Conservation (phyloP, 2,329 filamentous ascomycete genomes). For the Tricladium varicosporioides region DNA sequence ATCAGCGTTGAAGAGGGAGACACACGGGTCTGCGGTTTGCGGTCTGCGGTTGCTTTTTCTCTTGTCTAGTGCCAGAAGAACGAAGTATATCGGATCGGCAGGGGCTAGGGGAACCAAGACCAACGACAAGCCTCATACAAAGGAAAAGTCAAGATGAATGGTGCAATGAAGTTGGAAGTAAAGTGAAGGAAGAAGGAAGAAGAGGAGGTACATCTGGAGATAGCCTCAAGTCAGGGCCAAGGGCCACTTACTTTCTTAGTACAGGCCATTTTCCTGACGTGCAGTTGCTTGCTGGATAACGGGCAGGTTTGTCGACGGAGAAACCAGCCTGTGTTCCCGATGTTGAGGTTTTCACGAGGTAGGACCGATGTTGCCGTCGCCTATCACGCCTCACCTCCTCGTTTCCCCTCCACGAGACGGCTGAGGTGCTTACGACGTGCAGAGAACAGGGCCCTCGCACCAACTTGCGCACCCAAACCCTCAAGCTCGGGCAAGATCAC, state of each 20-base stretch:
- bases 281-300: not conserved
- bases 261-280: not conserved
- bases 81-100: not conserved
- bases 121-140: not conserved
- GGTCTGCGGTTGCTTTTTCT: not conserved
- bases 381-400: not conserved
- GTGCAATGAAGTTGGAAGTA: not conserved
- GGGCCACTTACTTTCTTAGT: not conserved
- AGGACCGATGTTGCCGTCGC: not conserved
- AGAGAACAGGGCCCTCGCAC: not conserved
- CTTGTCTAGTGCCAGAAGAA: not conserved
- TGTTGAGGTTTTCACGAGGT: not conserved
- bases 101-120: not conserved
- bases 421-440: slow-evolving; percentile 8
- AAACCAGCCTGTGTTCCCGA: slow-evolving; percentile 4
- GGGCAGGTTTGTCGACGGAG: not conserved
- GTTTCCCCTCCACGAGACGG: not conserved
- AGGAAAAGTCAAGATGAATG: not conserved
- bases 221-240: slow-evolving; percentile 8
- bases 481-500: not conserved
- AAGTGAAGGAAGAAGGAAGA: slow-evolving; percentile 11
- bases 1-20: not conserved
- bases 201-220: slow-evolving; percentile 2
- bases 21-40: not conserved
- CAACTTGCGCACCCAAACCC: not conserved